phyloP scores from a whole-genome alignment of 2,329 filamentous ascomycete species.

The Colletotrichum musicola region DNA sequence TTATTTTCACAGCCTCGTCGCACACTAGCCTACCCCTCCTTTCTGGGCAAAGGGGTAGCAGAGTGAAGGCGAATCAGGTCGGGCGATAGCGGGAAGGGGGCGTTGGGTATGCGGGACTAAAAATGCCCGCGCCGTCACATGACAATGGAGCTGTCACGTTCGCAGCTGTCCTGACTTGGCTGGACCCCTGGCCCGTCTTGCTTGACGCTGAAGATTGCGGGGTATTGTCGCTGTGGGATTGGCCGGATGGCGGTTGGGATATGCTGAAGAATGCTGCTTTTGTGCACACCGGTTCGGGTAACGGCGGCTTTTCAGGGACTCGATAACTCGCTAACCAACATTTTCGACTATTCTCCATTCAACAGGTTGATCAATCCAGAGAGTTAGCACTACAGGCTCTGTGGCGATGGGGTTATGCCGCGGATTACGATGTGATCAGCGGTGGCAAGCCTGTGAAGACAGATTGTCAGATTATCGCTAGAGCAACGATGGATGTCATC shows the following conservation, averaged over 20 bases:
- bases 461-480: too few species aligned
- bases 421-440: too few species aligned
- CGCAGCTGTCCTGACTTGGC: not conserved
- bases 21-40: not conserved
- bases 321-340: too few species aligned
- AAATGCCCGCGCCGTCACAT: slow-evolving; percentile 19
- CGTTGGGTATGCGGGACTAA: slow-evolving; percentile 11
- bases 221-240: not conserved
- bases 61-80: not conserved
- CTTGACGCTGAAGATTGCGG: not conserved
- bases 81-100: not conserved
- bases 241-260: not conserved
- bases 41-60: not conserved
- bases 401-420: too few species aligned
- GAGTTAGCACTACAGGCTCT: too few species aligned
- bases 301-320: too few species aligned
- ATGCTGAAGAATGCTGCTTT: not conserved
- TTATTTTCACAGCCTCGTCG: not conserved
- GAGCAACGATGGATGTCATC: too few species aligned
- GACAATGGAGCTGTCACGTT: not conserved
- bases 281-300: too few species aligned
- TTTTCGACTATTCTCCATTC: too few species aligned
- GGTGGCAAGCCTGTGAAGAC: too few species aligned
- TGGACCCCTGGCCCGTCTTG: not conserved
- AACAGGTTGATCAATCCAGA: too few species aligned